Conservation (phyloP, 176 grass and related monocot genomes). For the Aegilops sharonensis region DNA sequence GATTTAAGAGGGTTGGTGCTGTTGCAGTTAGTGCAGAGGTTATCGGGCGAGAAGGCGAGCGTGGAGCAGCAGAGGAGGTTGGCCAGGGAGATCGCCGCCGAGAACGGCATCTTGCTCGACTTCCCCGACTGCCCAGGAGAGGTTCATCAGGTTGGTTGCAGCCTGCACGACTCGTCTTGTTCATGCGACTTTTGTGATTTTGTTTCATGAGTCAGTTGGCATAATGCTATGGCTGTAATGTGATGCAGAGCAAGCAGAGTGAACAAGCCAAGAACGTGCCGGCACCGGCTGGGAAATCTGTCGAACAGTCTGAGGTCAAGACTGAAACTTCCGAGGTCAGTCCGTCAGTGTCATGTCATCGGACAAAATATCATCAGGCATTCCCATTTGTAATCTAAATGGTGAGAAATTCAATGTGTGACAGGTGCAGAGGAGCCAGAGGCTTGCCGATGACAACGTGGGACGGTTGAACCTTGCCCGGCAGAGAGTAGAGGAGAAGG, state of each 20-base stretch:
- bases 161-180: not conserved
- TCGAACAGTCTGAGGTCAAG: slow-evolving; percentile 8
- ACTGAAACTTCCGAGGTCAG: slow-evolving; percentile 1
- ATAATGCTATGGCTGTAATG: not conserved
- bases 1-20: not conserved
- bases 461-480: slow-evolving; percentile 14
- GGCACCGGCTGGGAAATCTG: not conserved
- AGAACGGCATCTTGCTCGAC: slow-evolving; percentile 48
- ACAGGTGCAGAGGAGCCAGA: slow-evolving; percentile 31
- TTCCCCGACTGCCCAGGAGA: slow-evolving; percentile 4
- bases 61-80: slow-evolving; percentile 40
- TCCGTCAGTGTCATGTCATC: not conserved
- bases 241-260: slow-evolving; percentile 17
- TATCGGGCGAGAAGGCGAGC: slow-evolving; percentile 44
- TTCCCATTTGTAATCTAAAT: not conserved
- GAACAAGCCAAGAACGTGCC: not conserved
- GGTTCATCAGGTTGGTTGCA: not conserved
- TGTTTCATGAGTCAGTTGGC: not conserved
- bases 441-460: not conserved
- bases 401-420: not conserved
- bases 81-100: slow-evolving; percentile 42
- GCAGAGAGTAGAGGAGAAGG: slow-evolving; percentile 22
- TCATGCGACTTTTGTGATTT: not conserved
- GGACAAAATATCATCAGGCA: not conserved
- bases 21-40: slow-evolving; percentile 43